Evolutionary conservation across 805 yeast genomes (phyloP).

Genomic region (Monosporozyma aerobia): DNA sequence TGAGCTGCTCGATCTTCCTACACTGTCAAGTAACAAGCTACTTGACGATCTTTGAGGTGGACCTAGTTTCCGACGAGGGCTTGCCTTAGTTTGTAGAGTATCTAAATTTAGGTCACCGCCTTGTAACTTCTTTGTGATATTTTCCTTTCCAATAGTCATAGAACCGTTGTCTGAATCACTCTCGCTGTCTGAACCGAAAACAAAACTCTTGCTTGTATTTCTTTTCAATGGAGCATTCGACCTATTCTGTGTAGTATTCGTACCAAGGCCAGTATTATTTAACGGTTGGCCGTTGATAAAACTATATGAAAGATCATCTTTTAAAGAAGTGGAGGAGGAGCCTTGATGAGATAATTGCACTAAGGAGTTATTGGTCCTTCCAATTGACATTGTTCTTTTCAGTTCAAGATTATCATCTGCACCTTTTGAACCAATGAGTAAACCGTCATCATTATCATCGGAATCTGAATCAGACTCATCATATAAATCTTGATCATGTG

Average conservation of each 20-base stretch:
- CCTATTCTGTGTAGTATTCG: conserved; percentile 6
- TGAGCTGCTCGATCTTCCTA: neutral
- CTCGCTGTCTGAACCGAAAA: conserved; percentile 27
- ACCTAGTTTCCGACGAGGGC: conserved; percentile 1
- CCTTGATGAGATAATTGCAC: conserved; percentile 12
- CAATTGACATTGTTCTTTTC: conserved; percentile 24
- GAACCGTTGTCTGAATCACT: conserved; percentile 14
- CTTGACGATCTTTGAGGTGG: conserved; percentile 5
- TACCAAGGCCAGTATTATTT: conserved; percentile 1
- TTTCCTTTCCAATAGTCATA: conserved; percentile 1
- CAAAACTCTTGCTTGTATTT: conserved; percentile 19
- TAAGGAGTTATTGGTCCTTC: conserved; percentile 20
- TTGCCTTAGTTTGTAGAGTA: conserved; percentile 1
- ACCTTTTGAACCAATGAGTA: neutral
- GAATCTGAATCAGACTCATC: conserved; percentile 17
- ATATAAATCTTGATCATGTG: conserved; percentile 15
- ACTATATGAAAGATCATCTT: conserved; percentile 15
- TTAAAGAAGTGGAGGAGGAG: conserved; percentile 7
- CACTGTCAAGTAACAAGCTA: neutral
- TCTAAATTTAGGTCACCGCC: conserved; percentile 2
- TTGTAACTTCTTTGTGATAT: neutral
- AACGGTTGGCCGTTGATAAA: conserved; percentile 26
- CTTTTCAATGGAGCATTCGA: conserved; percentile 2
- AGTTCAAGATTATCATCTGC: conserved; percentile 11
- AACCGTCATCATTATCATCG: conserved; percentile 4